Percentiles rank a stretch among this genome's conserved stretches.
These are phyloP conservation scores for Solanum chiquidenum DNA, from an alignment of 257 asterid genomes.

Conservation along the genomic window DNA sequence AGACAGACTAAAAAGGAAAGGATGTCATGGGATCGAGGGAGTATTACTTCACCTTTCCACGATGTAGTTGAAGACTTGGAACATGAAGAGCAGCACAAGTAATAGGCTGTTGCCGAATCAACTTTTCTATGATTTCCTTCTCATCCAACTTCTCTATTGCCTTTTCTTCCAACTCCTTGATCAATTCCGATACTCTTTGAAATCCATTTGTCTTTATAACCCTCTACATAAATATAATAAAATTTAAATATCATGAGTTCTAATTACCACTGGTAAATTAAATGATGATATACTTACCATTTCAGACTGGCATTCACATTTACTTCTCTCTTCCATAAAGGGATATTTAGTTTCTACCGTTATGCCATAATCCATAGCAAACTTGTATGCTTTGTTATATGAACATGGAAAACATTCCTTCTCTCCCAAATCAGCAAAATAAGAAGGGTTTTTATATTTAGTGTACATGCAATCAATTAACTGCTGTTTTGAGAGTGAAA, in stretches of 20 bases:
- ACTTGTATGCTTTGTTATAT: not conserved
- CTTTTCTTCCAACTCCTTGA: not conserved
- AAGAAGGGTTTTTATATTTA: not conserved
- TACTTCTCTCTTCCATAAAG: not conserved
- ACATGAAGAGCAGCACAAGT: not conserved
- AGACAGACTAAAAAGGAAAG: not conserved
- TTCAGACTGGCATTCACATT: not conserved
- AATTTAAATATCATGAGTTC: not conserved
- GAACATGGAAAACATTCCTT: not conserved
- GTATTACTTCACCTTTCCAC: not conserved
- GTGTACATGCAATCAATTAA: not conserved
- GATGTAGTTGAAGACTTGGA: not conserved
- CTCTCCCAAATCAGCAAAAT: not conserved
- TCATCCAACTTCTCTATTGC: not conserved
- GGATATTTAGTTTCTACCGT: not conserved
- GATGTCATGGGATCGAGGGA: accelerated
- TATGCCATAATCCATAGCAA: not conserved
- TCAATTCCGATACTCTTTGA: not conserved
- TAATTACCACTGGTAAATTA: not conserved
- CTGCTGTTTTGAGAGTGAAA: not conserved
- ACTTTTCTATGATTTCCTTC: not conserved
- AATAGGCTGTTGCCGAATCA: not conserved
- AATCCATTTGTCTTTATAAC: not conserved
- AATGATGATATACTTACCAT: not conserved
- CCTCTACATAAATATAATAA: not conserved